Evolutionary conservation across 352 stramenopile species (phyloP).

Genomic region (Aphanomyces stellatus): DNA sequence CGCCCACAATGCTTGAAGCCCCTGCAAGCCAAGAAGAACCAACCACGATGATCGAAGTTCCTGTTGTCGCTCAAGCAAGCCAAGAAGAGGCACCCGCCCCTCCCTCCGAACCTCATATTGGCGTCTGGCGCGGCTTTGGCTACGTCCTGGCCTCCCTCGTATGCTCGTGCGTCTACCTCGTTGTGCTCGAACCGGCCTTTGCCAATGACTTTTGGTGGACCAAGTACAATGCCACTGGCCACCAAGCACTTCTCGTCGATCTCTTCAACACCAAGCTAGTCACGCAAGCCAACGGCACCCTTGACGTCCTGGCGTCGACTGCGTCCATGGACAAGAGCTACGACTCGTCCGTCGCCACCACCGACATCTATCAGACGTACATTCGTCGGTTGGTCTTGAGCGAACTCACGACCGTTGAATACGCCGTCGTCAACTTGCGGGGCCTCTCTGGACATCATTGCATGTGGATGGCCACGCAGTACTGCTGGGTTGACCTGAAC

Average conservation of each 20-base stretch:
- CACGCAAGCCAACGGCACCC: background rate
- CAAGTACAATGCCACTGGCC: background rate
- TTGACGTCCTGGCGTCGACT: background rate
- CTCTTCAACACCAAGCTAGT: background rate
- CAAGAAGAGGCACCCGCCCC: no score
- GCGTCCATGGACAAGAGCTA: background rate
- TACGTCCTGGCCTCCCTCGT: background rate
- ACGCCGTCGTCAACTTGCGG: conserved; percentile 3
- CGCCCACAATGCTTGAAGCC: no score
- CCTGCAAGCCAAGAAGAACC: no score
- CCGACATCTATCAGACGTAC: background rate
- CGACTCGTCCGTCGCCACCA: background rate
- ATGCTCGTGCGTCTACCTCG: background rate
- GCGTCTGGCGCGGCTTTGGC: no score
- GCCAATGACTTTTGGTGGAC: conserved; percentile 14
- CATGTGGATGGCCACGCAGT: conserved; percentile 6
- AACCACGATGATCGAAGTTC: no score
- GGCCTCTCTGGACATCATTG: background rate
- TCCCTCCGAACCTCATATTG: no score
- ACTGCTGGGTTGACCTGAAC: background rate
- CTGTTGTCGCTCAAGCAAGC: no score
- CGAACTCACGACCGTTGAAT: conserved; percentile 2
- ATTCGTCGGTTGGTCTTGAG: background rate
- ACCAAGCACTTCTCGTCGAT: conserved; percentile 10
- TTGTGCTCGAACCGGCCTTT: background rate